Evolutionary conservation across 1,284 basidiomycete species (phyloP).

Genomic region (Pseudozyma hubeiensis): DNA sequence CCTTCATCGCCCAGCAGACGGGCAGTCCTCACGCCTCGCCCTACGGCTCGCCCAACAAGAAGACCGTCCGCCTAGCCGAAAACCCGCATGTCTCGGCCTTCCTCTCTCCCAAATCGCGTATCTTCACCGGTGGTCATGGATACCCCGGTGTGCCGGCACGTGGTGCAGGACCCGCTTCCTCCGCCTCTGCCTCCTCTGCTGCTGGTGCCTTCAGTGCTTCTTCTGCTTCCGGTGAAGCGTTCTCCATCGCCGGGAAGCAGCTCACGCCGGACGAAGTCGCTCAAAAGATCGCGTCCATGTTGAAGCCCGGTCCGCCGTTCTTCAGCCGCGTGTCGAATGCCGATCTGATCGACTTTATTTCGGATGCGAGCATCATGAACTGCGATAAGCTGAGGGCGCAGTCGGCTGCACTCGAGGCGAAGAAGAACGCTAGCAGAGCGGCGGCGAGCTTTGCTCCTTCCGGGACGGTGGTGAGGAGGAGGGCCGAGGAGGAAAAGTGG

Average conservation of each 20-base stretch:
- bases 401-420: slow-evolving; percentile 20
- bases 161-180: not conserved
- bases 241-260: slow-evolving; percentile 40
- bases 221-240: slow-evolving; percentile 15
- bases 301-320: slow-evolving; percentile 61
- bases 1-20: slow-evolving; percentile 10
- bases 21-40: slow-evolving; percentile 24
- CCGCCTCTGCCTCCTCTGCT: not conserved
- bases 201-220: slow-evolving; percentile 15
- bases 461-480: slow-evolving; percentile 32
- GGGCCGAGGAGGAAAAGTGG: slow-evolving; percentile 44
- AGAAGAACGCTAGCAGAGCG: slow-evolving; percentile 28
- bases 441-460: slow-evolving; percentile 23
- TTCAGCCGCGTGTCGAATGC: slow-evolving; percentile 56
- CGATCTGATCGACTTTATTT: slow-evolving; percentile 56
- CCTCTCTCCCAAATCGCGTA: slow-evolving; percentile 54
- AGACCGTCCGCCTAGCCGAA: slow-evolving; percentile 37
- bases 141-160: slow-evolving; percentile 19
- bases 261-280: slow-evolving; percentile 54
- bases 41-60: slow-evolving; percentile 26
- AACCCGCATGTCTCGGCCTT: slow-evolving; percentile 54
- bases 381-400: slow-evolving; percentile 42
- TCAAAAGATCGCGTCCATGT: slow-evolving; percentile 59
- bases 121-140: slow-evolving; percentile 44
- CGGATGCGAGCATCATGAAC: slow-evolving; percentile 56